A percentile compares a stretch with the other conserved stretches of the same genome.
Evolutionary conservation across 148 eudicot species (phyloP).

Genomic region (Salicornia ramosissima): DNA sequence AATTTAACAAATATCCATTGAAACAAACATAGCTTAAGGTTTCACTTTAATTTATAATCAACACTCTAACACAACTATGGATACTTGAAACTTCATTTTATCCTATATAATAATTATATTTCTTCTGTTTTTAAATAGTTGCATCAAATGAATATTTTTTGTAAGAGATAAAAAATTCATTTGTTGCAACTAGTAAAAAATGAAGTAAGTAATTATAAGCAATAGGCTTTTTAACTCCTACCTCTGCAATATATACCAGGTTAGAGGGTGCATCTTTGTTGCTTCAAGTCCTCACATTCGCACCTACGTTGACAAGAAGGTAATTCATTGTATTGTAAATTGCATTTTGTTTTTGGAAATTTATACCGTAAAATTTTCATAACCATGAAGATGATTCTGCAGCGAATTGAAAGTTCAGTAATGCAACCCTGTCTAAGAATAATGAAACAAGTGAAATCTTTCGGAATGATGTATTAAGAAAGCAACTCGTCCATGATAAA

Average conservation of each 20-base stretch:
- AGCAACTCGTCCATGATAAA: constrained; percentile 50
- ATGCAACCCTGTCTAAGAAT: constrained; percentile 63
- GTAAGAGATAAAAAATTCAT: too few species aligned
- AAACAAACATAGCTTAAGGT: too few species aligned
- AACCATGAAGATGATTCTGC: constrained; percentile 1
- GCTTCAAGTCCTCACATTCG: constrained; percentile 94
- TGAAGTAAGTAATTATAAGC: not conserved
- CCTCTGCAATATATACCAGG: constrained; percentile 40
- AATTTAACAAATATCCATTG: too few species aligned
- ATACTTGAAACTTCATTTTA: too few species aligned
- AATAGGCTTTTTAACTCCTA: not conserved
- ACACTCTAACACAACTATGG: constrained; percentile 8
- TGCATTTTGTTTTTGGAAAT: not conserved
- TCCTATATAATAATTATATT: too few species aligned
- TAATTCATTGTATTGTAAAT: constrained; percentile 2
- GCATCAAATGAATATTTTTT: too few species aligned
- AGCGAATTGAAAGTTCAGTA: constrained; percentile 62
- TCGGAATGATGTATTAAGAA: constrained; percentile 66
- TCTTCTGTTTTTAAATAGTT: too few species aligned
- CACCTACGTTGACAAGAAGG: constrained; percentile 67
- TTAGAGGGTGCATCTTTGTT: constrained; percentile 82
- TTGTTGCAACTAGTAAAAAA: too few species aligned
- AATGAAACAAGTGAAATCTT: constrained; percentile 59
- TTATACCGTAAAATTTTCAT: not conserved
- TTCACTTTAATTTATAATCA: too few species aligned